Base-by-base conservation (phyloP, 441 rosid genomes). In the Eruca vesicaria region DNA sequence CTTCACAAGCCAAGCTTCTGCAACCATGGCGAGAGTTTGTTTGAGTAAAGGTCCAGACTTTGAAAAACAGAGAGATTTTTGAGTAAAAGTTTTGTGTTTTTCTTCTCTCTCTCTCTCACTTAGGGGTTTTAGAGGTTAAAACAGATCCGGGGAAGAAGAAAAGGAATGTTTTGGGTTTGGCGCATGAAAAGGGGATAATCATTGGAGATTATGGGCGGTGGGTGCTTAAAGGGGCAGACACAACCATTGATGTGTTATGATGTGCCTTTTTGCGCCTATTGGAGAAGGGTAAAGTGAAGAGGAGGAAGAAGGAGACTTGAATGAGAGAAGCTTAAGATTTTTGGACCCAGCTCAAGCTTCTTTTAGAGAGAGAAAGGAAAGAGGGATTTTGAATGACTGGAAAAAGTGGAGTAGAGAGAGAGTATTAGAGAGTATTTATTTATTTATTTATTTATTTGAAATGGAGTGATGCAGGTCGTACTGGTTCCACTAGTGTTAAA, bases 1-100 rank as follows among this genome's bases (percentile, higher is more conserved):
- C 83, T 84, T 95, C 69, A 91, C 76, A 65, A 95, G 85, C 99
- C 97, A 95, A 90, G 95, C 80, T 65, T 95, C 96, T 32, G 90
- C 92, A 79, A 95, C 98, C 99, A 93, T 95, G 69, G 86, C 84
- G 75, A 19, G 31, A 2, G 18, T 6, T 43, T 43, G 26, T n/a
- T n/a, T n/a, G 45, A 23, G 15, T 56, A 77, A 71, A 78, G 45
- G 14, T 20, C 23, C 69, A 38, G 20, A 38, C 81, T 67, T 78
- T 41, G 33, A 29, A 45, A 58, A 21, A 57, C 29, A 36, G 52
- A 11, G 32, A 11, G n/a, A n/a, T n/a, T n/a, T 16, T 76, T 16
- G 5, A 58, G 26, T 7, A 76, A 77, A 77, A 76, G n/a, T n/a
- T 58, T 56, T 57, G 71, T 6, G 2, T 35, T 15, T 69, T 63